Evolutionary conservation across 768 basidiomycete genomes (phyloP).

Genomic region (Dioszegia aurantiaca): DNA sequence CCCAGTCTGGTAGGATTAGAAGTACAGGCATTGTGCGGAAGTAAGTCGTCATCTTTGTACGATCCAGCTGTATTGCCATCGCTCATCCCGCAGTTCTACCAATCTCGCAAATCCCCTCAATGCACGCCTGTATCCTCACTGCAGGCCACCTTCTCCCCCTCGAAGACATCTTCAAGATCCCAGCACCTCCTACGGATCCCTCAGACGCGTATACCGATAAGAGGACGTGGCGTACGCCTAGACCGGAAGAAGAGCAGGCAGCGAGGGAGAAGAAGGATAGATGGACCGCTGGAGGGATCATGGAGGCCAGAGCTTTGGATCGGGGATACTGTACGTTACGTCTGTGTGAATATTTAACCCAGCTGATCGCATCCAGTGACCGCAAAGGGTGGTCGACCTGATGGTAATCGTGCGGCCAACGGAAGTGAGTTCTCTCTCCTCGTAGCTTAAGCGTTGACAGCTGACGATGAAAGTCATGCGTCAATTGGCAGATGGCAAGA

Average conservation of each 20-base stretch:
- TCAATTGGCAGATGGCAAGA: slow-evolving; percentile 72
- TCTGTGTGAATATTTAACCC: background rate
- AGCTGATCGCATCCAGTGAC: slow-evolving; percentile 57
- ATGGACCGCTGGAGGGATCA: slow-evolving; percentile 86
- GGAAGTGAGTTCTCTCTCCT: slow-evolving; percentile 79
- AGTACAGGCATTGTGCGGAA: slow-evolving; percentile 42
- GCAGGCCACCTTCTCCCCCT: slow-evolving; percentile 69
- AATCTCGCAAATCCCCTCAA: slow-evolving; percentile 73
- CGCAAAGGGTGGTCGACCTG: slow-evolving; percentile 84
- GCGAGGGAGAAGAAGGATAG: slow-evolving; percentile 21
- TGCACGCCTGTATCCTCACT: slow-evolving; percentile 64
- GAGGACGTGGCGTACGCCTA: slow-evolving; percentile 66
- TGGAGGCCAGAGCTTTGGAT: slow-evolving; percentile 69
- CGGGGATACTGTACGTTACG: slow-evolving; percentile 63
- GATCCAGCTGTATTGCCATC: background rate
- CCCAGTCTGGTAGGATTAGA: slow-evolving; percentile 56
- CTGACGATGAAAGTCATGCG: slow-evolving; percentile 63
- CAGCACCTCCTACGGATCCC: slow-evolving; percentile 57
- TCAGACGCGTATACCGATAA: slow-evolving; percentile 59
- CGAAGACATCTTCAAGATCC: slow-evolving; percentile 66
- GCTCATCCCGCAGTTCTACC: slow-evolving; percentile 67
- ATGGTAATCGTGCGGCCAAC: slow-evolving; percentile 84
- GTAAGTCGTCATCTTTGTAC: slow-evolving; percentile 24
- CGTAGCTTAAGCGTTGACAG: too few relatives aligned
- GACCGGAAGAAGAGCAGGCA: slow-evolving; percentile 29